These are phyloP conservation scores for Angomonas ambiguus DNA, from an alignment of 208 protist genomes.

Conservation along the genomic window DNA sequence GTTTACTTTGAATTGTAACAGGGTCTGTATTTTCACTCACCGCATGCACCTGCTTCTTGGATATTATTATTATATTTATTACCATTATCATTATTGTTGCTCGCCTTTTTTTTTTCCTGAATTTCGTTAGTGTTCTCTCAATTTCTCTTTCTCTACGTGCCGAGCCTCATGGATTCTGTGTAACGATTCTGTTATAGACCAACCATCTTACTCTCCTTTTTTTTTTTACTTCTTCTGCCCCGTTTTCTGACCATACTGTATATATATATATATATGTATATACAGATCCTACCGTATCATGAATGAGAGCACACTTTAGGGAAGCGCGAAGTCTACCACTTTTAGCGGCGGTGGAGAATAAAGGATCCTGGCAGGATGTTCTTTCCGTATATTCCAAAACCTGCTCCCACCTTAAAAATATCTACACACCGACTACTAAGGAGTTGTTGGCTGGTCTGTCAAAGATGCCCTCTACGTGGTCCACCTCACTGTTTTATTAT, in stretches of 20 bases:
- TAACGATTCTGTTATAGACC: too few relatives aligned
- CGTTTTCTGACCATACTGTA: too few relatives aligned
- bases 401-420: slow-evolving; percentile 30
- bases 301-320: too few relatives aligned
- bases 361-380: slow-evolving; percentile 62
- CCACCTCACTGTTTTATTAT: slow-evolving; percentile 79
- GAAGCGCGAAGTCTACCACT: slow-evolving; percentile 33
- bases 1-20: slow-evolving; percentile 79
- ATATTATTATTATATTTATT: too few relatives aligned
- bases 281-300: neutral
- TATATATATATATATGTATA: neutral
- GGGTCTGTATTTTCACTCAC: too few relatives aligned
- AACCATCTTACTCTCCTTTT: too few relatives aligned
- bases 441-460: slow-evolving; percentile 64
- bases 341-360: slow-evolving; percentile 46
- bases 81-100: neutral
- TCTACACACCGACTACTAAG: slow-evolving; percentile 50
- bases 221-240: too few relatives aligned
- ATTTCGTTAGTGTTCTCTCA: slow-evolving; percentile 5
- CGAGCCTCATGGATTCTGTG: too few relatives aligned
- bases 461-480: slow-evolving; percentile 60
- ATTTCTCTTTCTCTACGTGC: neutral
- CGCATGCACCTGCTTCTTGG: too few relatives aligned
- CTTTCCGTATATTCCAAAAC: slow-evolving; percentile 45
- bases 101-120: slow-evolving; percentile 1